These are phyloP conservation scores for Amaranthus hypochondriacus DNA, from an alignment of 148 eudicot species.

Conservation along the genomic window DNA sequence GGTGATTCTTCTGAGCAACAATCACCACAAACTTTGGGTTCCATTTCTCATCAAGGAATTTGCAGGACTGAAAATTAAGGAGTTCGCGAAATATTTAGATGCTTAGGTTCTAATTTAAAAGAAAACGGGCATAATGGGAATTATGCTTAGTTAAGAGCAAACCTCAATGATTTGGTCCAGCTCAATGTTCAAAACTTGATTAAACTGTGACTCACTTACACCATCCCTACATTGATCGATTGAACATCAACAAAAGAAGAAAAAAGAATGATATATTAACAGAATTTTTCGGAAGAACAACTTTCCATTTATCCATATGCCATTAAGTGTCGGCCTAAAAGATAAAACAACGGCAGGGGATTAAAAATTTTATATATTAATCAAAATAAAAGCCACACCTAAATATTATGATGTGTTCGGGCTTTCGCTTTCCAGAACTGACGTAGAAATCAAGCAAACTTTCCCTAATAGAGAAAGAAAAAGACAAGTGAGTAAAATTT, in stretches of 20 bases:
- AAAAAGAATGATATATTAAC: too few relatives aligned
- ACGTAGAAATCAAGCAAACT: conserved; percentile 55
- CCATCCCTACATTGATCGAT: conserved; percentile 55
- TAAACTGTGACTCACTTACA: conserved; percentile 85
- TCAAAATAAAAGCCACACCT: conserved; percentile 35
- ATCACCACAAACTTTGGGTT: conserved; percentile 70
- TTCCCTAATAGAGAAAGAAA: conserved; percentile 45
- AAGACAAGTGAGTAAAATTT: neutral
- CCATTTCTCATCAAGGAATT: conserved; percentile 85
- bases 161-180: conserved; percentile 86
- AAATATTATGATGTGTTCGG: conserved; percentile 75
- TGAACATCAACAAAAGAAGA: neutral
- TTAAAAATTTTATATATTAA: neutral
- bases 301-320: neutral
- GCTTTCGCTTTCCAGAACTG: conserved; percentile 63
- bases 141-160: neutral
- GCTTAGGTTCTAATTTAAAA: neutral
- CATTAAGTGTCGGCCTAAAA: neutral
- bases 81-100: neutral
- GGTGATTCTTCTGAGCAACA: conserved; percentile 89
- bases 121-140: too few relatives aligned
- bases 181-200: conserved; percentile 85
- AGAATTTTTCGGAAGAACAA: neutral
- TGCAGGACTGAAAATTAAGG: conserved; percentile 47
- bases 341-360: neutral